Conservation (phyloP, 768 basidiomycete species). For the Termitomyces sp. region DNA sequence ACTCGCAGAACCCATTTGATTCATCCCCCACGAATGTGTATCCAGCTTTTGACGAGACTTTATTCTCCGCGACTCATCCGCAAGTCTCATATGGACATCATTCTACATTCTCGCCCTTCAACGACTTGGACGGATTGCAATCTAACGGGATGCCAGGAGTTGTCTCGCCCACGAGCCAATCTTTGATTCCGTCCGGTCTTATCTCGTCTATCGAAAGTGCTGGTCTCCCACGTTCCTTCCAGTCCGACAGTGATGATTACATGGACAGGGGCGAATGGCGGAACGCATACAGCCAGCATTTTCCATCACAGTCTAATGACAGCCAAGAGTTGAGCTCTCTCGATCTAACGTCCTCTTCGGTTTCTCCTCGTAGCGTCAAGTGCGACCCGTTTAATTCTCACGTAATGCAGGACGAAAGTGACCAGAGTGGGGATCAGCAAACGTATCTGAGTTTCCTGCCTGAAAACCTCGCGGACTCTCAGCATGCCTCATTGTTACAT, state of each 20-base stretch:
- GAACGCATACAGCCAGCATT: constrained; percentile 8
- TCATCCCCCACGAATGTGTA: constrained; percentile 27
- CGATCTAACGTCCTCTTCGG: constrained; percentile 28
- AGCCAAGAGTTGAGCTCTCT: constrained; percentile 10
- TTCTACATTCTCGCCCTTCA: constrained; percentile 49
- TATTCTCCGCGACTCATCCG: constrained; percentile 24
- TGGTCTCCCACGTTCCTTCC: constrained; percentile 40
- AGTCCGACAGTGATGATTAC: constrained; percentile 47
- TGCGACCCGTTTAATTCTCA: constrained; percentile 46
- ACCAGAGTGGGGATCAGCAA: constrained; percentile 14
- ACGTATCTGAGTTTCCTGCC: constrained; percentile 6
- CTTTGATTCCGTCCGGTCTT: constrained; percentile 52
- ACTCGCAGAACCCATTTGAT: constrained; percentile 23
- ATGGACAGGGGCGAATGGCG: constrained; percentile 49
- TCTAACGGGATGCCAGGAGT: constrained; percentile 18
- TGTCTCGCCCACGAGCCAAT: constrained; percentile 38
- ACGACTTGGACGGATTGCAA: constrained; percentile 30
- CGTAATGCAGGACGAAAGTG: constrained; percentile 18
- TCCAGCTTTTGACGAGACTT: constrained; percentile 35
- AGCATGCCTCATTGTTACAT: constrained; percentile 23
- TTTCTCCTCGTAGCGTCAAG: constrained; percentile 22
- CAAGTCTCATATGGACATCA: constrained; percentile 7
- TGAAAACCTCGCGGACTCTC: constrained; percentile 24
- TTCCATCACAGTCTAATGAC: constrained; percentile 8
- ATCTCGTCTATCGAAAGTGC: constrained; percentile 47